These are phyloP conservation scores for Aspergillus tanneri DNA, from an alignment of 2,329 filamentous ascomycete species.

Conservation along the genomic window DNA sequence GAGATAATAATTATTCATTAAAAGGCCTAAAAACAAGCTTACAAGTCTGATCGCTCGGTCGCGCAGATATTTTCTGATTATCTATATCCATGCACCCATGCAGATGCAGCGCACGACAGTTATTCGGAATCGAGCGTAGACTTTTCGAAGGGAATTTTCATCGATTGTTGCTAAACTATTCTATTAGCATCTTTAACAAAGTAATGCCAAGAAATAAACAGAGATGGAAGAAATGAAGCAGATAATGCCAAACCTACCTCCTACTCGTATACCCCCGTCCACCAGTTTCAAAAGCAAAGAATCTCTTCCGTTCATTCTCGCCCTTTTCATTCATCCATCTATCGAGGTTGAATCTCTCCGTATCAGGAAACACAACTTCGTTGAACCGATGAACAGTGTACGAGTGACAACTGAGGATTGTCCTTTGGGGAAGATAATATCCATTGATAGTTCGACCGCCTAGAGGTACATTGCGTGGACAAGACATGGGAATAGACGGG, in stretches of 20 bases:
- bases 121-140: conserved; percentile 61
- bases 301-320: conserved; percentile 48
- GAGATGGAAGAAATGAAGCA: conserved; percentile 22
- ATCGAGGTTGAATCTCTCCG: conserved; percentile 34
- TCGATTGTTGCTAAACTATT: conserved; percentile 59
- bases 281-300: conserved; percentile 66
- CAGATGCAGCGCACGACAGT: conserved; percentile 53
- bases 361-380: conserved; percentile 30
- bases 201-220: background rate
- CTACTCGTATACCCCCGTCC: conserved; percentile 57
- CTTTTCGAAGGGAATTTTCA: conserved; percentile 65
- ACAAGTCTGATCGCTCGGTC: conserved; percentile 61
- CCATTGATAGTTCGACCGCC: conserved; percentile 45
- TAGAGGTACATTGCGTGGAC: conserved; percentile 46
- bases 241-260: too few relatives aligned
- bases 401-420: conserved; percentile 41
- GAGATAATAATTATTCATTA: too few relatives aligned
- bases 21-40: conserved; percentile 49
- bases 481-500: conserved; percentile 52
- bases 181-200: conserved; percentile 6
- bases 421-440: conserved; percentile 34
- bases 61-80: conserved; percentile 66
- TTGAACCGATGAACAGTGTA: conserved; percentile 39
- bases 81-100: conserved; percentile 61
- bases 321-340: conserved; percentile 38